Conservation (phyloP, 139 green algal species). For the Chara braunii region DNA sequence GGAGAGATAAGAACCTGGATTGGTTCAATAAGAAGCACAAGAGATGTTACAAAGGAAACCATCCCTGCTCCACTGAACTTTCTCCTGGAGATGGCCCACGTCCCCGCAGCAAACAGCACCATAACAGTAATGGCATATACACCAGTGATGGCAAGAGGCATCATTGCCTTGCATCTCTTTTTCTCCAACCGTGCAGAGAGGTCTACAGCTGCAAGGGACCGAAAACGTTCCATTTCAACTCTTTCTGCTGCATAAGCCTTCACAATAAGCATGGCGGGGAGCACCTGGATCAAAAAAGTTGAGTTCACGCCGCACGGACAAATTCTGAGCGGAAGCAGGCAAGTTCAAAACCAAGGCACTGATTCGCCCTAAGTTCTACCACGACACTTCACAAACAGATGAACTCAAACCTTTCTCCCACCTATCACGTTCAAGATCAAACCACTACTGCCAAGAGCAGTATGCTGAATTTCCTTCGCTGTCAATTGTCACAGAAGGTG, state of each 20-base stretch:
- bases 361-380: no score
- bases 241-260: constrained; percentile 40
- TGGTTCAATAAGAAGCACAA: constrained; percentile 44
- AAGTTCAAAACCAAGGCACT: no score
- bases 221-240: constrained; percentile 33
- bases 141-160: constrained; percentile 38
- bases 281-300: constrained; percentile 15
- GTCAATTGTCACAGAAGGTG: no score
- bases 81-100: constrained; percentile 34
- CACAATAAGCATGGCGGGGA: constrained; percentile 43
- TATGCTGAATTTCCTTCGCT: not conserved
- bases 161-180: constrained; percentile 27
- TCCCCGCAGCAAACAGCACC: constrained; percentile 29
- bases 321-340: no score
- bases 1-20: constrained; percentile 35
- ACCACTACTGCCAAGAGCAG: no score
- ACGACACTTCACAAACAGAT: no score
- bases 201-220: constrained; percentile 1
- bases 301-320: no score
- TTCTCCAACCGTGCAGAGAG: constrained; percentile 8
- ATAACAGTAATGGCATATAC: constrained; percentile 36
- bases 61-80: constrained; percentile 24
- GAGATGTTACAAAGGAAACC: constrained; percentile 38
- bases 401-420: no score
- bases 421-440: no score